Evolutionary conservation across 495 filamentous ascomycete species (phyloP), one percentile per base, ranked within the genome.

Genomic region (Achaetomiella virescens): DNA sequence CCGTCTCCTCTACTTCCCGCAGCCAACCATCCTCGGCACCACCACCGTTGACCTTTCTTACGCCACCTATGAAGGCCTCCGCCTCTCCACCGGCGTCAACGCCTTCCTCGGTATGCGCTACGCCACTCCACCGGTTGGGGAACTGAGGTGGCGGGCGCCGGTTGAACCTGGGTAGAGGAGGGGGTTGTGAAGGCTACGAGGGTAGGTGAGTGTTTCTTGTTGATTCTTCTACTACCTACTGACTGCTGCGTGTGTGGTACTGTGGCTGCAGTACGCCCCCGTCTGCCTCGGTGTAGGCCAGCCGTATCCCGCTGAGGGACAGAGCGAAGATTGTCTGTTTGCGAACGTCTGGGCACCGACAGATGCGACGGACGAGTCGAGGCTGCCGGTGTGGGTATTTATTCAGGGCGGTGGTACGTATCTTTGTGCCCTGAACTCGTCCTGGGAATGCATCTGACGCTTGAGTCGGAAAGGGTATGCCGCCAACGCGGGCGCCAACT

Each of bases 241-340:
- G 45, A 48, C n/a, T 14, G 0, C 15, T 10, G n/a, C n/a, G n/a
- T n/a, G n/a, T n/a, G n/a, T n/a, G n/a, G n/a, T n/a, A n/a, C n/a
- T n/a, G n/a, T n/a, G n/a, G n/a, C 9, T 10, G n/a, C 50, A 72
- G 68, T 75, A 70, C 65, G 74, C 74, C 7, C 69, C 74, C 0
- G 62, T 81, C 24, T 87, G 83, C 66, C 75, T 83, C 21, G 75
- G 71, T 9, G 79, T 72, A 2, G 73, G 65, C 43, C 54, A 44
- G 21, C 62, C 59, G 9, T 73, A 71, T 17, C 61, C 78, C 60
- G 17, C 27, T 7, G n/a, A 12, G 6, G 70, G 57, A 1, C 69
- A 77, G 36, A 76, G 77, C 14, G 88, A 92, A 64, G 87, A 92
- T 59, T 91, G 88, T 65, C 78, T 92, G 1, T 89, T 85, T 56